Evolutionary conservation across 2,329 filamentous ascomycete species (phyloP).

Genomic region (Penicillium hesseltinei): DNA sequence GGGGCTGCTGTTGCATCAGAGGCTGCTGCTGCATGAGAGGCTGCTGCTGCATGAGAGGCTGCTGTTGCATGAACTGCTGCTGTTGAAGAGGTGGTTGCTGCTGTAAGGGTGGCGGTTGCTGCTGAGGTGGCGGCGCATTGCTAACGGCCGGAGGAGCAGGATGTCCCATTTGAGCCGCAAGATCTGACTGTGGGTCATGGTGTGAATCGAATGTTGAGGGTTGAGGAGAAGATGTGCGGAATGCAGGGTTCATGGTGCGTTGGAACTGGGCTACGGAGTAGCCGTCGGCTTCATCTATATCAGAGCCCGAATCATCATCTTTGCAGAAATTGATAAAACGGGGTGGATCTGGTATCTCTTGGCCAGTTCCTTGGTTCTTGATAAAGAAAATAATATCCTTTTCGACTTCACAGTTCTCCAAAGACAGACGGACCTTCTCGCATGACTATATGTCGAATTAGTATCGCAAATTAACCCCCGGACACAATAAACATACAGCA

Average conservation of each 20-base stretch:
- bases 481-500: slow-evolving; percentile 50
- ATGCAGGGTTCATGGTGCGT: slow-evolving; percentile 90
- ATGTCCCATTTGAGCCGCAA: slow-evolving; percentile 68
- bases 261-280: slow-evolving; percentile 97
- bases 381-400: slow-evolving; percentile 92
- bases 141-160: slow-evolving; percentile 49
- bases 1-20: background rate
- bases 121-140: slow-evolving; percentile 52
- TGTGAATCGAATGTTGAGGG: slow-evolving; percentile 91
- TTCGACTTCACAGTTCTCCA: slow-evolving; percentile 95
- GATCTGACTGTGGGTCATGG: slow-evolving; percentile 74
- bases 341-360: slow-evolving; percentile 94
- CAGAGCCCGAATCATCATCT: slow-evolving; percentile 77
- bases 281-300: slow-evolving; percentile 84
- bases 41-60: slow-evolving; percentile 35
- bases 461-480: background rate
- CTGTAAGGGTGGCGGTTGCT: slow-evolving; percentile 31
- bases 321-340: slow-evolving; percentile 99
- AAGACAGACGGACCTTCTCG: slow-evolving; percentile 88
- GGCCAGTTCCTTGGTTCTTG: slow-evolving; percentile 81
- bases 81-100: slow-evolving; percentile 19
- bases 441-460: slow-evolving; percentile 59
- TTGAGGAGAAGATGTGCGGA: slow-evolving; percentile 92
- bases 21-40: slow-evolving; percentile 36
- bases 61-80: slow-evolving; percentile 18